phyloP scores from a whole-genome alignment of 129 eudicot species.

The Helianthus tuberosus region DNA sequence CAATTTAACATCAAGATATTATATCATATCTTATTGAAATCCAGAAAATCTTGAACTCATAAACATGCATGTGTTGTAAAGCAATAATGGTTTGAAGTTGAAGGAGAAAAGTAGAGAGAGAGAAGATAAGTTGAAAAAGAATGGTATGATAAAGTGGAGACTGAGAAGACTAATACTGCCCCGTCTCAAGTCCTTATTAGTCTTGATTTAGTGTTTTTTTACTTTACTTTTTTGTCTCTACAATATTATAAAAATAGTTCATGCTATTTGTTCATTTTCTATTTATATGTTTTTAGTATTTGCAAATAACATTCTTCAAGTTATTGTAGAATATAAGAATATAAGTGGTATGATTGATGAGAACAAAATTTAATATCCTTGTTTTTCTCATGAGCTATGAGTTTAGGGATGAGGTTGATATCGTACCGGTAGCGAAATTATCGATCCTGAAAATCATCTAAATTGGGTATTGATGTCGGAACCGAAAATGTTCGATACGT shows the following conservation, averaged over 20 bases:
- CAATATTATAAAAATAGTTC: slow-evolving; percentile 9
- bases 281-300: slow-evolving; percentile 1
- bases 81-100: slow-evolving; percentile 27
- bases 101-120: slow-evolving; percentile 15
- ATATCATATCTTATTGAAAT: slow-evolving; percentile 10
- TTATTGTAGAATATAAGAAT: too few species aligned
- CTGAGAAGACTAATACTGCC: slow-evolving; percentile 31
- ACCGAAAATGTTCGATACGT: too few species aligned
- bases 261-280: slow-evolving; percentile 12
- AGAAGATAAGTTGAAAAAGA: slow-evolving; percentile 35
- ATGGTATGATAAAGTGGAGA: slow-evolving; percentile 33
- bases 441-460: too few species aligned
- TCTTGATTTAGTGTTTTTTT: slow-evolving; percentile 36
- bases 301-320: slow-evolving; percentile 2
- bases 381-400: too few species aligned
- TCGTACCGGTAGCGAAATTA: too few species aligned
- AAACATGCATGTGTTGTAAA: slow-evolving; percentile 18
- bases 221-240: slow-evolving; percentile 26
- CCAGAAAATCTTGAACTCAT: slow-evolving; percentile 5
- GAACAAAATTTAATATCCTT: too few species aligned
- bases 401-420: too few species aligned
- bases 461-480: too few species aligned
- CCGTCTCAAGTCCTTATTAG: slow-evolving; percentile 40
- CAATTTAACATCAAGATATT: slow-evolving; percentile 15
- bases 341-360: too few species aligned